Evolutionary conservation across 2,329 filamentous ascomycete genomes (phyloP), one percentile per base, ranked within the genome.

Genomic region (Huntiella decipiens): DNA sequence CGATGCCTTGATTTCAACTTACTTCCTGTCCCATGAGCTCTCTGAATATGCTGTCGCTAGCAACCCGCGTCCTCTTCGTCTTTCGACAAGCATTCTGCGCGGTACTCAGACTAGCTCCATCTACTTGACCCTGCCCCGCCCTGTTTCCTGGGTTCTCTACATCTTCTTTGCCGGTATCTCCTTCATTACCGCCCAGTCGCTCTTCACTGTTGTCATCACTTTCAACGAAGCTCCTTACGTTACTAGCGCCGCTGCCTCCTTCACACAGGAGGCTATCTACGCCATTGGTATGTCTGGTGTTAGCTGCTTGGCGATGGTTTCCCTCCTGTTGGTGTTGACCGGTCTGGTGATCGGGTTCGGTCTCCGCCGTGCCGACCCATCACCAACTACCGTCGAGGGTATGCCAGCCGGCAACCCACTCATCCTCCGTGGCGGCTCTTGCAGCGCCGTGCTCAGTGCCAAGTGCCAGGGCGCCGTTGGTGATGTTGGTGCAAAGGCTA

Each of bases 371-470:
- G 61, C 66, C 3, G 57, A 63, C 6, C 53, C 58, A 2, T 54
- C 59, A 2, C 56, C 58, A 6, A 58, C 60, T 28, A 53, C 53
- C 16, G 59, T 60, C 5, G 57, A 60, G 46, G 62, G 61, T 37
- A 52, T 54, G 7, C 57, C 57, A 13, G 54, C 58, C 12, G 66
- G 66, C 1, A 73, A 72, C 56, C 69, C 70, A 16, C 62, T 73
- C 17, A 61, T 61, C 1, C 52, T 73, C 33, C 56, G 54, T 16
- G 67, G 63, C 28, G 68, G 68, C 8, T 59, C 61, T 37, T 72
- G 68, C 57, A 69, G 66, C 50, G 69, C 67, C 6, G 68, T 70
- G n/a, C 54, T 73, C 51, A 66, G 63, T 54, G 62, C 68, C 17
- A 56, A 63, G 43, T 71, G 68, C 55, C 51, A 54, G 28, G 52